Percentiles rank a stretch among this genome's conserved stretches.
These are phyloP conservation scores for Arachis monticola DNA, from an alignment of 331 rosid species.

Conservation along the genomic window DNA sequence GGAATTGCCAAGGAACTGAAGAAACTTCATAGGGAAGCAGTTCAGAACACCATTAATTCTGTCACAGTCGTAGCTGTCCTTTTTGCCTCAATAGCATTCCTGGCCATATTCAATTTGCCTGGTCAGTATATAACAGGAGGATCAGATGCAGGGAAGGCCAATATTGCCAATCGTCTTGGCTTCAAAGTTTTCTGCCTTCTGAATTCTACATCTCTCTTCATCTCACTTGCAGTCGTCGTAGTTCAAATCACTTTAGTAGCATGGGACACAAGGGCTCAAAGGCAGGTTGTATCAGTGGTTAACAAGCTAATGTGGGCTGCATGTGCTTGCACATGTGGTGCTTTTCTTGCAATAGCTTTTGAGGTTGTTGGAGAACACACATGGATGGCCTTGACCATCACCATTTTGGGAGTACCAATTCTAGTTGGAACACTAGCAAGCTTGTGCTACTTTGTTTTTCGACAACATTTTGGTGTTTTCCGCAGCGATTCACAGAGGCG, in stretches of 20 bases:
- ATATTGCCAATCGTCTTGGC: conserved; percentile 58
- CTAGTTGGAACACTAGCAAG: conserved; percentile 83
- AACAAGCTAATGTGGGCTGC: conserved; percentile 99
- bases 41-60: conserved; percentile 84
- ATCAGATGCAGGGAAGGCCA: conserved; percentile 62
- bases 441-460: conserved; percentile 90
- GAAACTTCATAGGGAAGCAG: conserved; percentile 95
- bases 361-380: conserved; percentile 68
- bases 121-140: conserved; percentile 59
- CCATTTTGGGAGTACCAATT: conserved; percentile 74
- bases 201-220: conserved; percentile 86
- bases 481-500: conserved; percentile 80
- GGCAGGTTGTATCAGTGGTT: conserved; percentile 90
- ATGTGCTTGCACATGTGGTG: conserved; percentile 93
- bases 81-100: conserved; percentile 93
- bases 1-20: conserved; percentile 94
- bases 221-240: conserved; percentile 93
- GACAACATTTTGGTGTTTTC: conserved; percentile 74
- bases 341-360: conserved; percentile 76
- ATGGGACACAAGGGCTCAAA: conserved; percentile 95
- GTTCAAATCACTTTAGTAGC: conserved; percentile 98
- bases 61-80: conserved; percentile 91
- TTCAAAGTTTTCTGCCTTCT: conserved; percentile 80
- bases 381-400: conserved; percentile 89
- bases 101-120: conserved; percentile 94